Evolutionary conservation across 768 basidiomycete genomes (phyloP), one percentile per base, ranked within the genome.

Genomic region (Kondoa malvinella): DNA sequence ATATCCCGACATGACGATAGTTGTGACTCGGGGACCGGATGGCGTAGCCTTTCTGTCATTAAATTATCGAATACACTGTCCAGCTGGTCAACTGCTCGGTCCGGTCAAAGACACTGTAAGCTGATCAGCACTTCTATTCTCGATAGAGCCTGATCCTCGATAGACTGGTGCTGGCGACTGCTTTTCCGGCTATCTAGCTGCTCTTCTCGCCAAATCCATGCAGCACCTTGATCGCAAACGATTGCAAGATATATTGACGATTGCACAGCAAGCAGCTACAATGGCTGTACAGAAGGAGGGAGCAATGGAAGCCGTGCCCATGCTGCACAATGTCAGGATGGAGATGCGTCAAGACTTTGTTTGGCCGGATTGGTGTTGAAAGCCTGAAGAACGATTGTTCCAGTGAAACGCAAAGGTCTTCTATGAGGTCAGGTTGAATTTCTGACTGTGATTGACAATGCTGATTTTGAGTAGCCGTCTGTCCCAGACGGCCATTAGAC

Each of bases 161-260:
- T 4, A 63, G 57, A 76, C 76, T 0, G 76, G 76, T 0, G 76
- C 76, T 1, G 76, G 76, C 0, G 76, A 76, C 40, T 72, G 71
- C 57, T 76, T 76, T 67, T 70, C 74, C 17, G 75, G 29, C 61
- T 0, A n/a, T 40, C 15, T 25, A 27, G 59, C 71, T 66, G 72
- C 72, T 31, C 71, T 60, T 60, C 67, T 74, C 31, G 71, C 72
- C 2, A 64, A 69, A 2, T 67, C 68, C 61, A 57, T 70, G 57
- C 58, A 64, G 26, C 16, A 59, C 8, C 25, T 68, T 21, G 27
- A 58, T 2, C 27, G 57, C 15, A 34, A 30, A 1, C 30, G 57
- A 27, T 64, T 72, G 17, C 12, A 50, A 16, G 27, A 25, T 12
- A 40, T 69, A 56, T 64, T 72, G 14, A 2, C 56, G 14, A 31